Evolutionary conservation across 768 basidiomycete genomes (phyloP), one percentile per base, ranked within the genome.

Genomic region (Gelatoporia subvermispora): DNA sequence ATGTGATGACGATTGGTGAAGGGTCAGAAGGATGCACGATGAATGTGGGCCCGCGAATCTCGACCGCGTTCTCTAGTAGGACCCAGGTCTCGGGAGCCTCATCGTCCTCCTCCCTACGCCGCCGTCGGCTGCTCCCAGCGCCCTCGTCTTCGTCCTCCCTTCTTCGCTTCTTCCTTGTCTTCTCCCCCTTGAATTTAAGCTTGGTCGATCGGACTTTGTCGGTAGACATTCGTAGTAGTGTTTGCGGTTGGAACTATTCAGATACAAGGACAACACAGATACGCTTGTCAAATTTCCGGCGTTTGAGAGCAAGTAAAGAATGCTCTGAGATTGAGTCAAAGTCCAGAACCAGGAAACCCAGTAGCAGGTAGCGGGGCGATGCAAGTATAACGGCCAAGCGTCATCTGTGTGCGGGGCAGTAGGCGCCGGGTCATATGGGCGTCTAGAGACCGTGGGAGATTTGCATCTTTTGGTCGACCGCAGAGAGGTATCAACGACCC

Each of bases 161-260:
- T 62, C 82, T 90, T 45, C 88, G 76, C 63, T 92, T 93, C 75
- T 88, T 91, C 72, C 81, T 83, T 1, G 74, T 65, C 67, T 90
- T 90, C 41, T 93, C 91, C 8, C 91, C 91, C 62, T 94, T 94
- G 70, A 93, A 93, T 57, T 82, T 88, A 54, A 93, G 82, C 61
- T 84, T 90, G 11, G 79, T 80, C 2, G 86, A 77, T 53, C 84
- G 83, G 24, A 82, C 73, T 62, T 78, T 80, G 28, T 51, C 25
- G 50, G 72, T 66, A 7, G 64, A 42, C 38, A 39, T 39, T 7
- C 13, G 28, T 13, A 13, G 7, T 31, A 31, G 28, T 31, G 28
- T 31, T 13, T 13, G 28, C 5, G 28, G 5, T 31, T 13, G 13
- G 28, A 5, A 39, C 38, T 5, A 36, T 36, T 36, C 35, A 17